Evolutionary conservation across 78 protist genomes (phyloP).

Genomic region (Trichosphaerium sp.): DNA sequence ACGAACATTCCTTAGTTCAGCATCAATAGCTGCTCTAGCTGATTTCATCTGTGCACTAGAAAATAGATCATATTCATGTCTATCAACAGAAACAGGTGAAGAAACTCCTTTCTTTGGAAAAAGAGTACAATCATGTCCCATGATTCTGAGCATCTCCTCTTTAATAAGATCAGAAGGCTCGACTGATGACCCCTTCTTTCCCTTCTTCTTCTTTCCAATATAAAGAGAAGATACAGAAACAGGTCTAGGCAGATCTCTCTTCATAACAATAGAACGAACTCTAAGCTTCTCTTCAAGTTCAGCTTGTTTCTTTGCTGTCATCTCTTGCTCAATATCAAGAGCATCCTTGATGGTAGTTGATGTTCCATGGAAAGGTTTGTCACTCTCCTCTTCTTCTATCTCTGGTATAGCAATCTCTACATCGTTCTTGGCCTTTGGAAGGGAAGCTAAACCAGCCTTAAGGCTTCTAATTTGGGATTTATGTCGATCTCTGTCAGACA

Average conservation of each 20-base stretch:
- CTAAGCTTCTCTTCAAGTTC: constrained; percentile 3
- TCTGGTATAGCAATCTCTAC: neutral
- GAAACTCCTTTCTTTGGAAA: constrained; percentile 5
- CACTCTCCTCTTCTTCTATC: neutral
- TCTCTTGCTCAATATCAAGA: neutral
- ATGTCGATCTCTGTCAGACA: neutral
- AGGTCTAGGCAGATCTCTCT: neutral
- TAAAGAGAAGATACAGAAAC: neutral
- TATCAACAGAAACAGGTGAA: neutral
- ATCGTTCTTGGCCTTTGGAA: neutral
- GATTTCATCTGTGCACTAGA: neutral
- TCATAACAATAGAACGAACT: constrained; percentile 3
- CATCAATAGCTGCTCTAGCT: neutral
- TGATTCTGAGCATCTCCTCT: constrained; percentile 18
- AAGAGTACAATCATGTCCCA: constrained; percentile 4
- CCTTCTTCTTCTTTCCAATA: neutral
- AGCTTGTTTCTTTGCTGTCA: constrained; percentile 34
- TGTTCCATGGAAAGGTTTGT: neutral
- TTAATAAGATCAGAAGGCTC: too few relatives aligned
- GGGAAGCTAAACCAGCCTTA: neutral
- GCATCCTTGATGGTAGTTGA: neutral
- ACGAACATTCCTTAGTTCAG: neutral
- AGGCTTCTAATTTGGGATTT: neutral
- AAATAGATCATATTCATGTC: neutral
- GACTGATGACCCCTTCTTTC: too few relatives aligned